Evolutionary conservation across 2,329 filamentous ascomycete genomes (phyloP).

Genomic region (Colletotrichum cordylinicola): DNA sequence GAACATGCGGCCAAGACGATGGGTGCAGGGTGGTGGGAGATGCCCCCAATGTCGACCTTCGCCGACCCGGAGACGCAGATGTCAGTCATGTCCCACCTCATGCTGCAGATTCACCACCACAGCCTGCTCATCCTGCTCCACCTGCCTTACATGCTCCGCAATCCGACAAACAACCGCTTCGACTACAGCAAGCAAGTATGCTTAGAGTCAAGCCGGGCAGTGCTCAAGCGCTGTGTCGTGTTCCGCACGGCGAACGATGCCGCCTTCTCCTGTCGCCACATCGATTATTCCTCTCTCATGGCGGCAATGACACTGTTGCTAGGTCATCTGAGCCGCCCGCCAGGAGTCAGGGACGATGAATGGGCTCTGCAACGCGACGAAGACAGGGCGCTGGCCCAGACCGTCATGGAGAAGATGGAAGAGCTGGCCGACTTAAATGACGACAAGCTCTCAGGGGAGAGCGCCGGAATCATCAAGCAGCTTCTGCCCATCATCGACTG

Average conservation of each 20-base stretch:
- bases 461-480: conserved; percentile 47
- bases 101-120: conserved; percentile 57
- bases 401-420: conserved; percentile 37
- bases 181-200: conserved; percentile 56
- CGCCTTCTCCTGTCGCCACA: conserved; percentile 49
- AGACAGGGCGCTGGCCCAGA: conserved; percentile 42
- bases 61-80: conserved; percentile 9
- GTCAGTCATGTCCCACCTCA: conserved; percentile 36
- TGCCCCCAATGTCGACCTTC: conserved; percentile 30
- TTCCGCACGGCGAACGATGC: conserved; percentile 46
- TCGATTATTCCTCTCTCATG: conserved; percentile 58
- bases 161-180: conserved; percentile 40
- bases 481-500: conserved; percentile 46
- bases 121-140: conserved; percentile 58
- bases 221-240: conserved; percentile 53
- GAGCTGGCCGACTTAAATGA: conserved; percentile 41
- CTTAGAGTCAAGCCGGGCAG: conserved; percentile 54
- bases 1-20: conserved; percentile 46
- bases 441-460: conserved; percentile 47
- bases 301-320: conserved; percentile 57
- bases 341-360: conserved; percentile 21
- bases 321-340: conserved; percentile 46
- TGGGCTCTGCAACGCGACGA: conserved; percentile 30
- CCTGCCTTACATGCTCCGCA: conserved; percentile 58
- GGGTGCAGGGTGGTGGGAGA: conserved; percentile 54